These are phyloP conservation scores for Leucocoprinus sp. DNA, from an alignment of 768 basidiomycete genomes.

Conservation along the genomic window DNA sequence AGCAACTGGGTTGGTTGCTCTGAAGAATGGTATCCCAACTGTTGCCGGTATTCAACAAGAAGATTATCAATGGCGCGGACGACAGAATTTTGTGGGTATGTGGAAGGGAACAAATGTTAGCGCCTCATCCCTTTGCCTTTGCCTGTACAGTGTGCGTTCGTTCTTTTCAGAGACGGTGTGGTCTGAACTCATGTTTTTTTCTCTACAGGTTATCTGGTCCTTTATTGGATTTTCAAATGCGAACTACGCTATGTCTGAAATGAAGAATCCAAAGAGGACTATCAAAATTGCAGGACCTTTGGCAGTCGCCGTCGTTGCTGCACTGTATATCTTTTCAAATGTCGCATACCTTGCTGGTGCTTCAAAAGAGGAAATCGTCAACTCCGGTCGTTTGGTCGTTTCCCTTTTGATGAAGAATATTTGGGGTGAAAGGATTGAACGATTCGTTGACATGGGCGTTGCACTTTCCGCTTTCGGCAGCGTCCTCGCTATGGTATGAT, in stretches of 20 bases:
- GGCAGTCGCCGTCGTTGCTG: constrained; percentile 37
- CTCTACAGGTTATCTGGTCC: constrained; percentile 28
- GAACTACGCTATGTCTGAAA: constrained; percentile 52
- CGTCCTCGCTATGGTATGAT: constrained; percentile 34
- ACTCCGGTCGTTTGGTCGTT: constrained; percentile 43
- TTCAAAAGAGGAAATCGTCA: constrained; percentile 43
- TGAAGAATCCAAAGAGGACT: constrained; percentile 44
- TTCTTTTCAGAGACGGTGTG: not conserved
- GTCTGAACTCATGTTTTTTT: not conserved
- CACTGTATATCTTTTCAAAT: constrained; percentile 44
- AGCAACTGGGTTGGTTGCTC: constrained; percentile 34
- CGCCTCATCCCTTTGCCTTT: constrained; percentile 39
- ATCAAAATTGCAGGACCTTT: constrained; percentile 47
- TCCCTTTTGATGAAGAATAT: constrained; percentile 49
- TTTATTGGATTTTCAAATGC: constrained; percentile 50
- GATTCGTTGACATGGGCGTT: constrained; percentile 23
- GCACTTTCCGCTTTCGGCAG: constrained; percentile 47
- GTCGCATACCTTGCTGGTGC: constrained; percentile 56
- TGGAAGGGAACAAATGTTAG: constrained; percentile 31
- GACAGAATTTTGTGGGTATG: constrained; percentile 15
- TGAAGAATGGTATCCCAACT: constrained; percentile 22
- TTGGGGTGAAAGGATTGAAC: constrained; percentile 38
- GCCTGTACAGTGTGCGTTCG: constrained; percentile 35
- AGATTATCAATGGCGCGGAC: constrained; percentile 16
- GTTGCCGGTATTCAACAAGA: constrained; percentile 21